Evolutionary conservation across 164 flowering plant genomes (phyloP), one percentile per base, ranked within the genome.

Genomic region (Annona squamosa): DNA sequence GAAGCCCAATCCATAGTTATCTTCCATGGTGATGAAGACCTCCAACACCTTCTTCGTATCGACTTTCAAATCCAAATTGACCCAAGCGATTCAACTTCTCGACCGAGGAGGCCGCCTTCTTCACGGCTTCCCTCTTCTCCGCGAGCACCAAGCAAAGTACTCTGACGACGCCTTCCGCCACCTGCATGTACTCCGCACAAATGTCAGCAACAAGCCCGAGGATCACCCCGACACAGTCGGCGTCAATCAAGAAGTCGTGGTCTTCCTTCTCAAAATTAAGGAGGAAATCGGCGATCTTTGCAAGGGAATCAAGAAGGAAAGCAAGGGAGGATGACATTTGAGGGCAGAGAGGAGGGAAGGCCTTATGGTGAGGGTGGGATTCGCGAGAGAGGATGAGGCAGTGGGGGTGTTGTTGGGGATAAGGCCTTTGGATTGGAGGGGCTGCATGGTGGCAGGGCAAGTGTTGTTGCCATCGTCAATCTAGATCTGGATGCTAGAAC

Each of bases 381-480:
- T 85, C 12, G 97, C 99, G 92, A 84, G 88, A 78, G 83, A 85
- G 86, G 77, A 95, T 95, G 76, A 95, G 85, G 63, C 96, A 88
- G 3, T 87, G 92, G 19, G 85, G 42, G 86, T 91, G 74, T 77
- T 92, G 70, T 95, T 92, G 12, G 98, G 99, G 4, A 89, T 85
- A 64, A 92, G 74, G 13, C 89, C 96, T 66, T 82, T 89, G 78
- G 77, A 79, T 3, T 82, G 88, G 16, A 95, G 88, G 46, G 89
- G 84, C 77, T 92, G 97, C 94, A 90, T 90, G 77, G 98, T 95
- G 67, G 96, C 97, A 1, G 98, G 98, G 71, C 99, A 95, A 5
- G 99, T 95, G 81, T 91, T 89, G 86, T 95, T 82, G 67, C 99
- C 99, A 73, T 73, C 72, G 75, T 92, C 97, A 44, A 95, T 88